Percentiles rank a stretch among this genome's conserved stretches.
These are phyloP conservation scores for Ampelocalamus luodianensis DNA, from an alignment of 176 grass and related monocot genomes.

Conservation along the genomic window DNA sequence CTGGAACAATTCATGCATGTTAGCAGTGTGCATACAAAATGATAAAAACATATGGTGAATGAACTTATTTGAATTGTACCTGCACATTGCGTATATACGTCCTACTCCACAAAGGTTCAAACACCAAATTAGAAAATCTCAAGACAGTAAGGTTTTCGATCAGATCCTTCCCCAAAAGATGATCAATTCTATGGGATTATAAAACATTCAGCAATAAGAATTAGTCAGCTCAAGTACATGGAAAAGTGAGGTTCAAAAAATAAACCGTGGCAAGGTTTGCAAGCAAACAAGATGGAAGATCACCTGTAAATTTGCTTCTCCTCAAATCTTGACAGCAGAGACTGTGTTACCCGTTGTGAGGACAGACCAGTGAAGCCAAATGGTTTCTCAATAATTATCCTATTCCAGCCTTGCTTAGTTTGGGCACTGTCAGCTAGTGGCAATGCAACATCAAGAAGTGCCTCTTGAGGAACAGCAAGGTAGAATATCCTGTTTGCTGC, in stretches of 20 bases:
- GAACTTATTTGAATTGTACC: conserved; percentile 49
- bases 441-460: conserved; percentile 84
- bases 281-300: conserved; percentile 35
- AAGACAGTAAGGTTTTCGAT: conserved; percentile 96
- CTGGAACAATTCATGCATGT: conserved; percentile 51
- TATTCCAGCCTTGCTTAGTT: conserved; percentile 82
- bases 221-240: neutral
- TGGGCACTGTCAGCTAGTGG: conserved; percentile 72
- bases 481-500: conserved; percentile 94
- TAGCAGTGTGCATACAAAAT: conserved; percentile 31
- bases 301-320: conserved; percentile 97
- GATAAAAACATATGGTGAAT: conserved; percentile 25
- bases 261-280: conserved; percentile 25
- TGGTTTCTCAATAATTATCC: conserved; percentile 96
- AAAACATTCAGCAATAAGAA: conserved; percentile 9
- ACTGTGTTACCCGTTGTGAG: conserved; percentile 66
- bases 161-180: conserved; percentile 93
- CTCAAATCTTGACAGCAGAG: conserved; percentile 74
- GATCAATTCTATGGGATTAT: conserved; percentile 70
- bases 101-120: conserved; percentile 93
- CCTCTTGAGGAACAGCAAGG: conserved; percentile 94
- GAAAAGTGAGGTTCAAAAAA: neutral
- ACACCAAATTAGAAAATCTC: conserved; percentile 97
- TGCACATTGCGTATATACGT: conserved; percentile 90
- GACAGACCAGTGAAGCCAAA: conserved; percentile 90